Percentiles rank a stretch among this genome's conserved stretches.
phyloP scores from a whole-genome alignment of 305 asterid species.

The Caryopteris hybrid region DNA sequence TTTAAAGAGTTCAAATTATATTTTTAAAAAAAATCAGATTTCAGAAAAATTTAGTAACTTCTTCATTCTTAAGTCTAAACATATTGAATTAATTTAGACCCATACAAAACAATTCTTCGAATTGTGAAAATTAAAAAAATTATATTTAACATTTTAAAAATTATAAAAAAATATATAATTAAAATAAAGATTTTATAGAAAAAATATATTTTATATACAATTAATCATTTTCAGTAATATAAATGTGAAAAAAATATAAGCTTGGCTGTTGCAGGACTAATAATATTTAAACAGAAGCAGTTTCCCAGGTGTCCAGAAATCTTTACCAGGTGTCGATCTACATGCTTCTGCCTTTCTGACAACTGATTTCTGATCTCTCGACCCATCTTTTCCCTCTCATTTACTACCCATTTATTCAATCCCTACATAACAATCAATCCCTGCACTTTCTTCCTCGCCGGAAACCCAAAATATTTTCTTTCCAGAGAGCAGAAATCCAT shows the following conservation, averaged over 20 bases:
- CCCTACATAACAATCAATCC: not conserved
- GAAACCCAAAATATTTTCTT: not conserved
- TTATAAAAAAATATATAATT: no score
- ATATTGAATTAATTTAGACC: no score
- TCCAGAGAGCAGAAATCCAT: not conserved
- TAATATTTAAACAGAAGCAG: not conserved
- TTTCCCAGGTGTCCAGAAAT: slow-evolving; percentile 22
- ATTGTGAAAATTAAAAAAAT: no score
- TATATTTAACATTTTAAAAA: no score
- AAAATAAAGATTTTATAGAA: no score
- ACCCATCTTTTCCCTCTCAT: slow-evolving; percentile 1
- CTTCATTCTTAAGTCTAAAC: no score
- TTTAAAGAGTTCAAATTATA: no score
- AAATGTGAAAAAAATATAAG: not conserved
- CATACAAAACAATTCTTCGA: no score
- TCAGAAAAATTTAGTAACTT: no score
- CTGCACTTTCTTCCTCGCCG: not conserved
- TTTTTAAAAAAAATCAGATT: no score
- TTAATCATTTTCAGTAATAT: no score
- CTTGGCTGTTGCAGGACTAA: not conserved
- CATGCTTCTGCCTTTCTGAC: slow-evolving; percentile 20
- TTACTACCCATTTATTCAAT: not conserved
- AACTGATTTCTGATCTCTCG: not conserved
- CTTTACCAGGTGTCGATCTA: slow-evolving; percentile 26
- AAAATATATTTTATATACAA: no score